Percentiles rank a stretch among this genome's conserved stretches.
These are phyloP conservation scores for Penicillium corylophilum DNA, from an alignment of 2,329 filamentous ascomycete species.

Conservation along the genomic window DNA sequence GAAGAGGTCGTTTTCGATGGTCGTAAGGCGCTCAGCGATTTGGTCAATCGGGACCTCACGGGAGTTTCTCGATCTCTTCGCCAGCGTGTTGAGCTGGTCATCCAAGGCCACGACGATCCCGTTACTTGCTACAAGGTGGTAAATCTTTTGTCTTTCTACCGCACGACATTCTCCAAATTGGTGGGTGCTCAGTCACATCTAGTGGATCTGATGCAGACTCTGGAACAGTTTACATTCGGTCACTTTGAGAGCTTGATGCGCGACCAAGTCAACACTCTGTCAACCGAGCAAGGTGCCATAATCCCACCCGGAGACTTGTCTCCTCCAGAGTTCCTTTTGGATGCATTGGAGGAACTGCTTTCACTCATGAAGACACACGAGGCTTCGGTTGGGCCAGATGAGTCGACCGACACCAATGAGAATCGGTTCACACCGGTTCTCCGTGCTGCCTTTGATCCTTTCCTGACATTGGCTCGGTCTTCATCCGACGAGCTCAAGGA, in stretches of 20 bases:
- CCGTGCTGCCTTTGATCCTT: conserved; percentile 79
- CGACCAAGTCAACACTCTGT: conserved; percentile 66
- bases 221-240: conserved; percentile 74
- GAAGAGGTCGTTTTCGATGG: conserved; percentile 69
- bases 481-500: conserved; percentile 45
- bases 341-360: conserved; percentile 74
- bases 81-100: conserved; percentile 85
- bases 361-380: conserved; percentile 85
- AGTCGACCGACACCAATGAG: conserved; percentile 53
- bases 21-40: conserved; percentile 73
- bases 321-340: conserved; percentile 75
- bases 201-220: conserved; percentile 63
- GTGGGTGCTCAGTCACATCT: conserved; percentile 69
- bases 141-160: conserved; percentile 87
- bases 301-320: conserved; percentile 70
- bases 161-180: conserved; percentile 76
- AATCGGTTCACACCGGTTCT: conserved; percentile 74
- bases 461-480: conserved; percentile 65
- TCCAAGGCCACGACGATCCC: conserved; percentile 88
- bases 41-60: conserved; percentile 81
- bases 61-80: conserved; percentile 81
- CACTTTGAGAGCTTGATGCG: conserved; percentile 81
- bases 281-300: conserved; percentile 70
- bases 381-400: conserved; percentile 62
- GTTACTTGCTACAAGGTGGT: conserved; percentile 86